phyloP scores from a whole-genome alignment of 371 early-diverging fungal genomes.

The Apophysomyces ossiformis region DNA sequence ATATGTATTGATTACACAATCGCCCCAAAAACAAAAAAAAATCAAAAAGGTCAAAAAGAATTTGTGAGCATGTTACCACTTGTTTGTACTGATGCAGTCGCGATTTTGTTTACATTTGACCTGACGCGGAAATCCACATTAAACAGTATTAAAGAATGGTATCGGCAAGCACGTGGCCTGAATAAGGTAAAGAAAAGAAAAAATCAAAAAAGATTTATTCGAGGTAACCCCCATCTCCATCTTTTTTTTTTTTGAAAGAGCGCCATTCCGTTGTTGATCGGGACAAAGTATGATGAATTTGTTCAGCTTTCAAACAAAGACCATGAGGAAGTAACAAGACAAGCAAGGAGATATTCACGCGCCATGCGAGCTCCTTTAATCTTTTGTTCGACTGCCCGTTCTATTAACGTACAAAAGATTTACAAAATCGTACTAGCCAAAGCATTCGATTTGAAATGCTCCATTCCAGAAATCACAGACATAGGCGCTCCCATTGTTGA shows the following conservation, averaged over 20 bases:
- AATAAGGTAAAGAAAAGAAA: conserved; percentile 68
- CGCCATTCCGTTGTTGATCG: conserved; percentile 93
- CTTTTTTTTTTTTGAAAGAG: conserved; percentile 52
- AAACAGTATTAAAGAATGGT: conserved; percentile 96
- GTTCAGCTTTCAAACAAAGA: conserved; percentile 80
- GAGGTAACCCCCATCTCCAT: background rate
- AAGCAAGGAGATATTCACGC: conserved; percentile 87
- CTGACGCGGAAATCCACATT: conserved; percentile 90
- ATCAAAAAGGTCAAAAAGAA: conserved; percentile 81
- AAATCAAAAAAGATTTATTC: background rate
- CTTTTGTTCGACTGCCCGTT: conserved; percentile 92
- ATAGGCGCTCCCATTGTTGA: conserved; percentile 92
- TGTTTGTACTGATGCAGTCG: conserved; percentile 95
- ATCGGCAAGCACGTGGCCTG: conserved; percentile 94
- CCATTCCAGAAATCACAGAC: conserved; percentile 89
- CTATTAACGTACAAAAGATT: conserved; percentile 96
- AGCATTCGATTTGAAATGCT: conserved; percentile 92
- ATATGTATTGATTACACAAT: background rate
- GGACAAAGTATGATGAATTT: conserved; percentile 98
- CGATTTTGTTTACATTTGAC: conserved; percentile 96
- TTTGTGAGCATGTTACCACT: conserved; percentile 97
- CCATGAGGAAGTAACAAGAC: conserved; percentile 91
- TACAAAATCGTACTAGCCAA: conserved; percentile 95
- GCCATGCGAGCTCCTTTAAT: conserved; percentile 96
- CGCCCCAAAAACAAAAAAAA: background rate